Base-by-base conservation (phyloP, 495 filamentous ascomycete species). In the Staphylotrichum tortipilum region DNA sequence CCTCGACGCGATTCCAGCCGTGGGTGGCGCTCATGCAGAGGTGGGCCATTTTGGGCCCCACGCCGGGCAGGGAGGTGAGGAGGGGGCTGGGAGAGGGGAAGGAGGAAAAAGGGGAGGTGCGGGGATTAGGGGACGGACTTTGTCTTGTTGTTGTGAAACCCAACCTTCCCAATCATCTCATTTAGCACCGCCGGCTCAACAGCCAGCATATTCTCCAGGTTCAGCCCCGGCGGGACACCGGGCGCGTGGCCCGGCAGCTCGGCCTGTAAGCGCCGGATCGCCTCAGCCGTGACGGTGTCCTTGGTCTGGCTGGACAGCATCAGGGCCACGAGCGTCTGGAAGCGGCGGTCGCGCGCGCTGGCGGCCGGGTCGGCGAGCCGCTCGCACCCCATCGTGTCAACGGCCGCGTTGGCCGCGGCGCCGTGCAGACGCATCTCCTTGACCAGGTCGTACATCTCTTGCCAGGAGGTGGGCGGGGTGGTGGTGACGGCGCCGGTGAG, bases 301-400 rank as follows among this genome's bases (percentile, higher is more conserved):
- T 95, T 96, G 3, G 92, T 98, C 63, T 98, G 92, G 11, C 81
- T 86, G 4, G 85, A 91, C n/a, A 99, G 80, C 94, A 99, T 97
- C 45, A 99, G 71, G 3, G 91, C 81, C 23, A 94, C 78, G 23
- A 99, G 76, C 3, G 88, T 97, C 51, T 99, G 92, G 63, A 94
- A 95, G 2, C 94, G 80, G 53, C 79, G 80, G 61, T 91, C 87
- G 53, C 74, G 64, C 29, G 82, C 73, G 18, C 69, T 71, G 1
- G 69, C 68, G 22, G 61, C 62, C 0, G 68, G 52, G 31, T 77
- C 68, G 0, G 83, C 87, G 2, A 96, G 75, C 12, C 83, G 78
- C 53, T 91, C 88, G 62, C 92, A 98, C 17, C 92, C 92, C 92
- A 98, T 96, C 0, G 94, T 96, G 68, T 98, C 92, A 1, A 98